Percentiles rank a stretch among this genome's conserved stretches.
Conservation (phyloP, 2,329 filamentous ascomycete species). For the Colletotrichum eleusines region DNA sequence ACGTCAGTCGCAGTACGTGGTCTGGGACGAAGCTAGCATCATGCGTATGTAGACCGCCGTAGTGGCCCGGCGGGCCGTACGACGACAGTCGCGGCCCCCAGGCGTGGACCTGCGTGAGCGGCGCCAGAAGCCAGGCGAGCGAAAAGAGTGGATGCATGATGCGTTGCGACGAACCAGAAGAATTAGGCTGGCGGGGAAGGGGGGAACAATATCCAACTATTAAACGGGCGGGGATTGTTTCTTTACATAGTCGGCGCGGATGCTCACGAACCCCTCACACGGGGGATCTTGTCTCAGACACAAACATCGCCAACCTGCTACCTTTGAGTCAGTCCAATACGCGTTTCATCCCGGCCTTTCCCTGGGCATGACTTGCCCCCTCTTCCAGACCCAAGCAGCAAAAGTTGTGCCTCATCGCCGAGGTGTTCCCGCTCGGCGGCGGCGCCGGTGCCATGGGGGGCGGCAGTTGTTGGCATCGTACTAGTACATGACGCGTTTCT, state of each 20-base stretch:
- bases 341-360: not conserved
- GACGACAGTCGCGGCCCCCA: slow-evolving; percentile 24
- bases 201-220: not conserved
- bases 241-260: not conserved
- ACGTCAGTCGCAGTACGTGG: slow-evolving; percentile 20
- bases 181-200: not conserved
- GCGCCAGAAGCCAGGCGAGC: slow-evolving; percentile 19
- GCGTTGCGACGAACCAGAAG: not conserved
- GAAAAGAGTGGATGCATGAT: slow-evolving; percentile 28
- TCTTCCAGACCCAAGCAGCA: slow-evolving; percentile 2
- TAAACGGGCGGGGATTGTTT: not conserved
- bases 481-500: not conserved
- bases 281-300: not conserved
- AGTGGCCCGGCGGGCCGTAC: slow-evolving; percentile 30
- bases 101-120: slow-evolving; percentile 19
- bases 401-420: slow-evolving; percentile 6
- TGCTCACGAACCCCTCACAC: not conserved
- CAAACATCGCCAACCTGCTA: not conserved
- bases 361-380: not conserved
- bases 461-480: not conserved
- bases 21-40: slow-evolving; percentile 30
- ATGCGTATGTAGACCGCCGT: slow-evolving; percentile 29
- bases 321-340: not conserved
- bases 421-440: not conserved
- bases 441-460: not conserved